Evolutionary conservation across 1,139 yeast species (phyloP).

Genomic region (Hansenula lynferdii): DNA sequence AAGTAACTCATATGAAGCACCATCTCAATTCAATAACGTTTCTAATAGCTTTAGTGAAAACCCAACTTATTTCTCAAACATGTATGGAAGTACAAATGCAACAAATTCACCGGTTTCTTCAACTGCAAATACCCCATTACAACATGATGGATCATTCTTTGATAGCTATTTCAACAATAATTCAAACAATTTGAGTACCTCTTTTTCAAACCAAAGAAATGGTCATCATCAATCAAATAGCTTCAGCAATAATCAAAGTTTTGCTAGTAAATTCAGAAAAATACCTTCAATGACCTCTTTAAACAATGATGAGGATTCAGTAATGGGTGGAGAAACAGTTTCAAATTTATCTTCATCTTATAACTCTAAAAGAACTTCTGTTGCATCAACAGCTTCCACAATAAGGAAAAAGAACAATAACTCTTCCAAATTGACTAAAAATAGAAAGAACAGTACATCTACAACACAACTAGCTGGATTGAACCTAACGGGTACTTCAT

Average conservation of each 20-base stretch:
- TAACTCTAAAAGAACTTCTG: slow-evolving; percentile 14
- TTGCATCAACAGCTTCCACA: slow-evolving; percentile 13
- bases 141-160: slow-evolving; percentile 18
- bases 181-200: slow-evolving; percentile 1
- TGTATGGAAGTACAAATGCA: slow-evolving; percentile 11
- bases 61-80: slow-evolving; percentile 14
- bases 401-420: slow-evolving; percentile 17
- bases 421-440: slow-evolving; percentile 14
- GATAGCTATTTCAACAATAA: slow-evolving; percentile 16
- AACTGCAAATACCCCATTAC: slow-evolving; percentile 18
- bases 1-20: slow-evolving; percentile 20
- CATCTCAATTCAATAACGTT: slow-evolving; percentile 15
- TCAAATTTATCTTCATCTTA: slow-evolving; percentile 15
- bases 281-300: slow-evolving; percentile 13
- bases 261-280: slow-evolving; percentile 19
- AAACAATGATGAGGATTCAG: slow-evolving; percentile 5
- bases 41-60: slow-evolving; percentile 15
- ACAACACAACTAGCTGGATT: slow-evolving; percentile 9
- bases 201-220: slow-evolving; percentile 3
- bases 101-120: slow-evolving; percentile 20
- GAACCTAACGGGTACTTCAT: not conserved
- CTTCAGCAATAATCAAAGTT: slow-evolving; percentile 13
- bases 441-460: slow-evolving; percentile 15
- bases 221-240: no score
- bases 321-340: slow-evolving; percentile 2